Percentiles rank a stretch among this genome's conserved stretches.
phyloP scores from a whole-genome alignment of 2,329 filamentous ascomycete genomes.

The Xylariaceae sp. region DNA sequence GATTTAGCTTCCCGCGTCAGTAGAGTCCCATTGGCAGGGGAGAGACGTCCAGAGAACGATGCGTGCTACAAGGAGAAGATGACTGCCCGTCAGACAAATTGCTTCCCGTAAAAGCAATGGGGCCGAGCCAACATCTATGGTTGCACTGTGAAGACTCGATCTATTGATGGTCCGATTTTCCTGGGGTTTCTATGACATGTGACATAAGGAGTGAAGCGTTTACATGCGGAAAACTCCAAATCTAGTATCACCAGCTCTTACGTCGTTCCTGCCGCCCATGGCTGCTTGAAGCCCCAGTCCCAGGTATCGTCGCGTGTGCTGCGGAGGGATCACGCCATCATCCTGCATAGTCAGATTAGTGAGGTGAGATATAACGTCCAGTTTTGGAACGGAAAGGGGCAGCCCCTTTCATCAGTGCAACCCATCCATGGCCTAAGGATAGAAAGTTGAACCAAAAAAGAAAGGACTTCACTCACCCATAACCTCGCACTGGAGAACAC shows the following conservation, averaged over 20 bases:
- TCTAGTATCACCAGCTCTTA: slow-evolving; percentile 58
- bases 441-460: slow-evolving; percentile 2
- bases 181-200: no score
- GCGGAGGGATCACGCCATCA: slow-evolving; percentile 74
- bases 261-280: slow-evolving; percentile 61
- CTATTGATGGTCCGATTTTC: no score
- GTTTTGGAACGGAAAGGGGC: neutral
- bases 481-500: slow-evolving; percentile 82
- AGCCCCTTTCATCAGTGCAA: neutral
- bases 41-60: no score
- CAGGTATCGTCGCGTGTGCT: slow-evolving; percentile 69
- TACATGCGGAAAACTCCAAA: slow-evolving; percentile 86
- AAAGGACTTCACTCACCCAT: slow-evolving; percentile 59
- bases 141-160: no score
- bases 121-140: no score
- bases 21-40: no score
- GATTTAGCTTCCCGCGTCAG: no score
- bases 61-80: no score
- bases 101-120: no score
- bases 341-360: slow-evolving; percentile 41
- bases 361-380: no score
- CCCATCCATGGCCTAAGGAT: neutral
- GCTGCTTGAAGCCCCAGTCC: slow-evolving; percentile 70
- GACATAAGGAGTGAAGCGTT: neutral
- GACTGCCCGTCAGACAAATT: no score